Base-by-base conservation (phyloP, 305 asterid genomes). In the Fraxinus latifolia region DNA sequence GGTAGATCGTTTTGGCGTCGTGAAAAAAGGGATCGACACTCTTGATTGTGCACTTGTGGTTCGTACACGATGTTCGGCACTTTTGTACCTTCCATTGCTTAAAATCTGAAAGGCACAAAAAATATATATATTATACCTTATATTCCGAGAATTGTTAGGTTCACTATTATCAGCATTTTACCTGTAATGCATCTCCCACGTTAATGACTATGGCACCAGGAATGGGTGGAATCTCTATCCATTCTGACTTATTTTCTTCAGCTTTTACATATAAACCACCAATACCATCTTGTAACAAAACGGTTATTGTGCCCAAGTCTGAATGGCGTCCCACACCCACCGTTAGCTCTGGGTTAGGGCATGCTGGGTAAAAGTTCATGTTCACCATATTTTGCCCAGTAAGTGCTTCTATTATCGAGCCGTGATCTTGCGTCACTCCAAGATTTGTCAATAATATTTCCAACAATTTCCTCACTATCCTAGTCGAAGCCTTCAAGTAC, bases 121-220 rank as follows among this genome's bases (percentile, higher is more conserved):
- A 36, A 7, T 7, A 7, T 36, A 37, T 37, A 37, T 7, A 36
- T 36, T 6, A 37, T 37, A 37, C 11, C 42, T 36, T 1, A 2
- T 37, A 37, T 7, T 37, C 12, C 44, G 2, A 7, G 44, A 37
- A 37, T 37, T 37, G 44, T 7, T 7, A 7, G 44, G 44, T 37
- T 37, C 44, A 44, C 53, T 14, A 44, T 44, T 44, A 55, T 55
- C 25, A 55, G 21, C 67, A 55, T n/a, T 55, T 47, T 67, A 84
- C 89, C 85, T 85, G 87, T 39, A 87, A 65, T 71, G 89, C 83
- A 77, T 87, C 90, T 29, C 90, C 90, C 47, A 87, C 5, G 19
- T 85, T 87, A 60, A 87, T 80, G 15, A 87, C 86, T 31, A 87
- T 78, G 71, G 90, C 87, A 31, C 83, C 86, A 62, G 71, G 71